Conservation (phyloP, 2,329 filamentous ascomycete genomes). For the Aspergillus terreus region DNA sequence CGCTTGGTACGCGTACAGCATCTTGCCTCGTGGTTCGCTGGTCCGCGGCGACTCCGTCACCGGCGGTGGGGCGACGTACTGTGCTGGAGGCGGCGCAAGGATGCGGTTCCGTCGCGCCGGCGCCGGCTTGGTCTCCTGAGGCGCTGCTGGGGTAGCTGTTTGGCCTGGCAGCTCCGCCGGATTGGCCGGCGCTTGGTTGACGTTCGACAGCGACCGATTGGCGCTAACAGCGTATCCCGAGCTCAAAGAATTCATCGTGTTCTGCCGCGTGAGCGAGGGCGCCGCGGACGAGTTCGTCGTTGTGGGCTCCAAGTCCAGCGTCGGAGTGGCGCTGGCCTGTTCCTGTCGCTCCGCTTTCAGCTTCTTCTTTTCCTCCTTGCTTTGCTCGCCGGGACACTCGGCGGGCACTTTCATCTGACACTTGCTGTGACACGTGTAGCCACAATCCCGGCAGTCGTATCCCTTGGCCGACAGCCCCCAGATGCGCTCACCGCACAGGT, state of each 20-base stretch:
- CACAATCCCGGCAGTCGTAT: constrained; percentile 92
- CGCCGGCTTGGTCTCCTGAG: constrained; percentile 22
- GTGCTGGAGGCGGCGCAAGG: constrained; percentile 78
- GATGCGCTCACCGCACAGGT: constrained; percentile 91
- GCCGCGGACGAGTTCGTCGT: constrained; percentile 51
- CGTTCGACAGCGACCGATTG: constrained; percentile 68
- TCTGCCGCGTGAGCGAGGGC: constrained; percentile 68
- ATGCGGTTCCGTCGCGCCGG: constrained; percentile 62
- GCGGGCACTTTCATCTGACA: constrained; percentile 98
- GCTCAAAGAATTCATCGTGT: constrained; percentile 86
- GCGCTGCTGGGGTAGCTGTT: constrained; percentile 7
- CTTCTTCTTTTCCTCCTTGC: constrained; percentile 93
- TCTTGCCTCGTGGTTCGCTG: constrained; percentile 69
- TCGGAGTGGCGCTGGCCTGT: constrained; percentile 59
- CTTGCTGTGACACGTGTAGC: constrained; percentile 97
- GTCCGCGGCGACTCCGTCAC: constrained; percentile 28
- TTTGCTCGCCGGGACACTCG: constrained; percentile 89
- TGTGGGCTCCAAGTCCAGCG: constrained; percentile 33
- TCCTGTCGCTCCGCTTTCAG: constrained; percentile 83
- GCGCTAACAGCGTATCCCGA: constrained; percentile 82
- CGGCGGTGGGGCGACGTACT: constrained; percentile 70
- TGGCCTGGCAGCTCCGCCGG: constrained; percentile 42
- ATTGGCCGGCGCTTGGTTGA: constrained; percentile 49
- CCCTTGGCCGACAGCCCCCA: constrained; percentile 97
- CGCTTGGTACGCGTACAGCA: constrained; percentile 85